Base-by-base conservation (phyloP, 495 filamentous ascomycete species). In the Zalerion maritima region DNA sequence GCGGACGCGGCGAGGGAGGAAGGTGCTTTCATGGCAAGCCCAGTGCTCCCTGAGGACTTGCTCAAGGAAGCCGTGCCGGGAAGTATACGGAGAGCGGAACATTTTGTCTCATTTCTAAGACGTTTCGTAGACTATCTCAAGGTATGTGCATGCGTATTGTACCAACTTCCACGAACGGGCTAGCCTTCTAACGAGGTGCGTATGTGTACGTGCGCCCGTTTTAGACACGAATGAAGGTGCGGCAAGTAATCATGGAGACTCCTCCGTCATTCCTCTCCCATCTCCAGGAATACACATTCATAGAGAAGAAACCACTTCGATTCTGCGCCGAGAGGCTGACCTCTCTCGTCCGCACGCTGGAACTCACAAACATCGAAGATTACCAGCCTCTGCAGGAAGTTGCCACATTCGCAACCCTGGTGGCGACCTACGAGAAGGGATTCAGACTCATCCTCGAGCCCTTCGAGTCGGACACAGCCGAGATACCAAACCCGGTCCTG, bases 61-160 rank as follows among this genome's bases (percentile, higher is more conserved):
- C 59, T 86, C 3, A 81, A 91, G 55, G 89, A 99, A 55, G 89
- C 89, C 4, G 79, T 99, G 1, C 89, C 89, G 3, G 89, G 89
- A 14, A 99, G 96, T 40, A 99, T 99, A 38, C 67, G 89, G 32
- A 68, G 89, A 49, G 89, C 89, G 13, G 89, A 99, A 49, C 89
- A 99, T 52, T 99, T 99, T 44, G 71, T 94, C 13, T 72, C 82
- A 6, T 99, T 99, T 53, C 55, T 99, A 24, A 86, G 93, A 46
- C 69, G 89, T 36, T 99, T 96, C 48, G 80, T 99, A 33, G 91
- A 99, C 49, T 99, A 99, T 43, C 69, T 99, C 31, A 94, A 92
- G 54, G 69, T 67, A 36, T 13, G 38, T 18, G 3, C n/a, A n/a
- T n/a, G n/a, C n/a, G n/a, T n/a, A n/a, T n/a, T n/a, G n/a, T n/a